phyloP scores from a whole-genome alignment of 495 filamentous ascomycete genomes.

The Glarea lozoyensis region DNA sequence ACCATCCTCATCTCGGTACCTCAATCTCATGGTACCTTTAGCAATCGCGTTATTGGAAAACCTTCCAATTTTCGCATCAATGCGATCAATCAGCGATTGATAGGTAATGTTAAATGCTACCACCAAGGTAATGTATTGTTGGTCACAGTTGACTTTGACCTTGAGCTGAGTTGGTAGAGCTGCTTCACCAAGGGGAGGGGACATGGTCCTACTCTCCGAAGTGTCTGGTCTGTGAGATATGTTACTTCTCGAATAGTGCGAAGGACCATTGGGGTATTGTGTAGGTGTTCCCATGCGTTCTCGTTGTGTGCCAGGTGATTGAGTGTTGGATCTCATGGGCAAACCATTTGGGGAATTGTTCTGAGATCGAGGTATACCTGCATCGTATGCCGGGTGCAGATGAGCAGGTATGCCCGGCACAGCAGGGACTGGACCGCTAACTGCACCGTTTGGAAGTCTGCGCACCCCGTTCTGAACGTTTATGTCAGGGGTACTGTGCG shows the following conservation, averaged over 20 bases:
- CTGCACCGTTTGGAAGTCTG: slow-evolving; percentile 23
- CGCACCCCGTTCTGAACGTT: slow-evolving; percentile 32
- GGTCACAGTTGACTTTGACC: slow-evolving; percentile 81
- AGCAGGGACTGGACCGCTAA: slow-evolving; percentile 34
- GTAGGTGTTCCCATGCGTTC: slow-evolving; percentile 20
- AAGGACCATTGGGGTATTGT: slow-evolving; percentile 14
- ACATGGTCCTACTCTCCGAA: slow-evolving; percentile 29
- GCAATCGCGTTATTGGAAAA: slow-evolving; percentile 74
- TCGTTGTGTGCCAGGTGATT: slow-evolving; percentile 41
- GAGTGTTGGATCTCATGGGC: slow-evolving; percentile 41
- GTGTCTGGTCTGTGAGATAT: slow-evolving; percentile 28
- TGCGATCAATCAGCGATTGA: slow-evolving; percentile 87
- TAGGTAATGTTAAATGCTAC: slow-evolving; percentile 90
- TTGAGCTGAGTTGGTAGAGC: slow-evolving; percentile 76
- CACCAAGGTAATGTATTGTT: slow-evolving; percentile 80
- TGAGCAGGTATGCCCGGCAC: slow-evolving; percentile 49
- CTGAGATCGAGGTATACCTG: slow-evolving; percentile 42
- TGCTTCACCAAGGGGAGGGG: slow-evolving; percentile 19
- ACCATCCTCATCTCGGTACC: slow-evolving; percentile 86
- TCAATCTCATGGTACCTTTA: slow-evolving; percentile 66
- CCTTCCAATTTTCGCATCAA: slow-evolving; percentile 85
- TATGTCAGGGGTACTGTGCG: slow-evolving; percentile 56
- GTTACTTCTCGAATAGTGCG: slow-evolving; percentile 15
- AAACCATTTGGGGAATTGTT: slow-evolving; percentile 41
- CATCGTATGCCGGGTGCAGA: slow-evolving; percentile 45